Base-by-base conservation (phyloP, 2,329 filamentous ascomycete genomes). In the Uncinocarpus reesii region DNA sequence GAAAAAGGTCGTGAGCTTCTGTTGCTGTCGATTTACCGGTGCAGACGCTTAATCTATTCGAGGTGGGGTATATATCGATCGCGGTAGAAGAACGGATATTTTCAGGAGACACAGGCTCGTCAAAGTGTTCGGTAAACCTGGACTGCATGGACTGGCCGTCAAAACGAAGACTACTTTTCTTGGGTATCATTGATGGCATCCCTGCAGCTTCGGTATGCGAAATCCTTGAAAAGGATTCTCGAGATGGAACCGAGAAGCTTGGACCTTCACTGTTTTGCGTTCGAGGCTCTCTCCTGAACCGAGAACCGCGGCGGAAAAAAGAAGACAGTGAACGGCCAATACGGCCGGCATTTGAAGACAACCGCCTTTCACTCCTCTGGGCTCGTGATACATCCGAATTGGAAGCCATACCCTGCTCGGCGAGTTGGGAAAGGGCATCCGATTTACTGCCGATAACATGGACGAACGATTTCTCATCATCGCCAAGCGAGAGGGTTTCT, bases 121-220 rank as follows among this genome's bases (percentile, higher is more conserved):
- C 89, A 10, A 95, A 74, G 60, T 95, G 88, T 68, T 96, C 90
- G 42, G 85, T 79, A 69, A 96, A 96, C 48, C 86, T 89, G 31
- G 89, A 95, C 65, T 86, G 82, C 3, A 87, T 92, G 48, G 89
- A 80, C 58, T 84, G 83, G 4, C 87, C 42, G 29, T 46, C 73
- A 16, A 75, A 74, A 38, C 70, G 69, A 48, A 71, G 65, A 49
- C 73, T 71, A 1, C 65, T 60, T 47, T 65, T 64, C 5, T 65
- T 62, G 11, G 65, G 61, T 26, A 65, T 59, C 18, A 7, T n/a
- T 8, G 64, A 57, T 3, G 66, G 62, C 10, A 62, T 55, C 4
- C 31, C 57, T 20, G 74, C 63, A 48, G 76, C 73, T 41, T 72
- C 46, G 3, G 29, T 42, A 21, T 48, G 38, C 10, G 46, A 48